Evolutionary conservation across 768 basidiomycete species (phyloP).

Genomic region (Phylloporus sp.): DNA sequence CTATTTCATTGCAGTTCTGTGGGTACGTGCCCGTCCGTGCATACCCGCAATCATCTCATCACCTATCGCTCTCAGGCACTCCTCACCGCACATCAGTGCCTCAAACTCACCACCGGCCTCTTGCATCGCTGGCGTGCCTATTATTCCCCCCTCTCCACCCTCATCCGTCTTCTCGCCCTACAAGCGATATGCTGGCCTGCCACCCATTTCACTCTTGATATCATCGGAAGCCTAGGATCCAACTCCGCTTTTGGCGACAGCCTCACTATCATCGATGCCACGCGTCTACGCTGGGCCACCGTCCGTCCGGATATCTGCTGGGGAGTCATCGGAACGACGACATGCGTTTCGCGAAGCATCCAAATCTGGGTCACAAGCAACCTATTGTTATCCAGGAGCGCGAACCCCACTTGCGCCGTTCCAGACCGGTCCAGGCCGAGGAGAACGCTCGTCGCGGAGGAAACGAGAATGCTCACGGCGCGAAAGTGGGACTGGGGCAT

Average conservation of each 20-base stretch:
- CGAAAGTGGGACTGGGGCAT: slow-evolving; percentile 79
- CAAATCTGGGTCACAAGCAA: slow-evolving; percentile 98
- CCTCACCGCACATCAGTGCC: slow-evolving; percentile 86
- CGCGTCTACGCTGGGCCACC: slow-evolving; percentile 39
- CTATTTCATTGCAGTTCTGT: slow-evolving; percentile 61
- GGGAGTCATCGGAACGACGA: slow-evolving; percentile 87
- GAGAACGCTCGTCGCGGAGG: slow-evolving; percentile 9
- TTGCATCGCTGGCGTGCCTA: slow-evolving; percentile 87
- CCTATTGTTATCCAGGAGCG: slow-evolving; percentile 35
- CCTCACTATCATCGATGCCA: slow-evolving; percentile 20
- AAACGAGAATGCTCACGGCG: slow-evolving; percentile 34
- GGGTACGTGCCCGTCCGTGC: slow-evolving; percentile 43
- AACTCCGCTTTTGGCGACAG: slow-evolving; percentile 4
- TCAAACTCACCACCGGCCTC: slow-evolving; percentile 82
- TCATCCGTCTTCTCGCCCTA: slow-evolving; percentile 86
- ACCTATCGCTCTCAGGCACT: slow-evolving; percentile 48
- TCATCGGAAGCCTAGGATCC: slow-evolving; percentile 47
- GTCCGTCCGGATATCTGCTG: slow-evolving; percentile 79
- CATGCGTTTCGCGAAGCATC: slow-evolving; percentile 73
- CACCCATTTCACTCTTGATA: slow-evolving; percentile 75
- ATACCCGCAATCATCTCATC: neutral
- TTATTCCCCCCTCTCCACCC: slow-evolving; percentile 81
- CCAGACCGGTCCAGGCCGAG: slow-evolving; percentile 23
- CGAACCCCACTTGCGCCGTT: slow-evolving; percentile 2
- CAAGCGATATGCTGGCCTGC: slow-evolving; percentile 98